Evolutionary conservation across 2,329 filamentous ascomycete species (phyloP).

Genomic region (Teratosphaeria gauchensis): DNA sequence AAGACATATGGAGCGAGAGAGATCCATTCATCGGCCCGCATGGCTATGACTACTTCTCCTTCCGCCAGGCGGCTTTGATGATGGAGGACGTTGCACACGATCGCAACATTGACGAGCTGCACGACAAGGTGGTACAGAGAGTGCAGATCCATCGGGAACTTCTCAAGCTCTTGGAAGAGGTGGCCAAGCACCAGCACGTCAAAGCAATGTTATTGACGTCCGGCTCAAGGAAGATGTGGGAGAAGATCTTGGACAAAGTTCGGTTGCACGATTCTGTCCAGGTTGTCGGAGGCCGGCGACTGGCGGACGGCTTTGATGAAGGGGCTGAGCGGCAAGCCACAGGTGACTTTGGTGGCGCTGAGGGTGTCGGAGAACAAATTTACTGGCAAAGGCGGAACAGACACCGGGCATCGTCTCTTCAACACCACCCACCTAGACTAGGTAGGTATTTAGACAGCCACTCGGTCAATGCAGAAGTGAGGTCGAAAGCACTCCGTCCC

Average conservation of each 20-base stretch:
- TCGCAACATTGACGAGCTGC: constrained; percentile 36
- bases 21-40: constrained; percentile 12
- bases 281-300: constrained; percentile 45
- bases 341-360: constrained; percentile 39
- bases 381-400: constrained; percentile 42
- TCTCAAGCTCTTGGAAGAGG: constrained; percentile 31
- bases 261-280: constrained; percentile 35
- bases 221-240: constrained; percentile 46
- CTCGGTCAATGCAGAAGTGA: not conserved
- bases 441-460: not conserved
- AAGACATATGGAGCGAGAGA: constrained; percentile 26
- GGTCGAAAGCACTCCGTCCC: not conserved
- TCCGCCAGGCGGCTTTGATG: constrained; percentile 45
- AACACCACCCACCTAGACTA: constrained; percentile 42
- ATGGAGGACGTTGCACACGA: constrained; percentile 39
- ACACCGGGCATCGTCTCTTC: constrained; percentile 52
- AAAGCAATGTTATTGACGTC: constrained; percentile 46
- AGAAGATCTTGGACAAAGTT: constrained; percentile 39
- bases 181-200: constrained; percentile 28
- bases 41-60: constrained; percentile 45
- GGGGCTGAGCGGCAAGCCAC: not conserved
- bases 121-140: constrained; percentile 33
- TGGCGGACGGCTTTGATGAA: constrained; percentile 32
- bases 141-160: constrained; percentile 43
- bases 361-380: constrained; percentile 49